Conservation (phyloP, 1,139 yeast species). For the Geotrichum citri-aurantii region DNA sequence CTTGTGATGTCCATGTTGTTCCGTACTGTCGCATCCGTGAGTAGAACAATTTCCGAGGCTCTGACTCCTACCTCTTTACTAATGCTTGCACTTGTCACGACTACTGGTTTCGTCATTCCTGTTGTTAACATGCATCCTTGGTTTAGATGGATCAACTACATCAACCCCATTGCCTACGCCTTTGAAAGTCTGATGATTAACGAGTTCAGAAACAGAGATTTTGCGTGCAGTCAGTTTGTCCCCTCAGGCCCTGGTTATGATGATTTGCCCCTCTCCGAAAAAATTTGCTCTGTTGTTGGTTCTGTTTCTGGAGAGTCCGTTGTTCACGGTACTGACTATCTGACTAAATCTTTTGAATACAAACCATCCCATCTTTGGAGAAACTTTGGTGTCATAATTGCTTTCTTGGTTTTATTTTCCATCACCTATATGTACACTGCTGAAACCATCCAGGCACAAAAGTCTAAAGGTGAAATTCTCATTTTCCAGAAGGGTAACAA, state of each 20-base stretch:
- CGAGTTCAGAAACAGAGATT: slow-evolving; percentile 39
- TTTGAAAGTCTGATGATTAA: slow-evolving; percentile 42
- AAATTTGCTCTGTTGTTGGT: slow-evolving; percentile 57
- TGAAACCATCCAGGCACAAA: slow-evolving; percentile 63
- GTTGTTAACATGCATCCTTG: slow-evolving; percentile 46
- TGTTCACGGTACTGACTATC: slow-evolving; percentile 54
- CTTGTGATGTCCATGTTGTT: slow-evolving; percentile 66
- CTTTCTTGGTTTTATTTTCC: slow-evolving; percentile 48
- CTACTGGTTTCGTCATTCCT: slow-evolving; percentile 50
- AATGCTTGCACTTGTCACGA: slow-evolving; percentile 48
- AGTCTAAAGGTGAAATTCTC: slow-evolving; percentile 72
- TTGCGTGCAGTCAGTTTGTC: slow-evolving; percentile 40
- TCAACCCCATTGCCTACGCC: slow-evolving; percentile 45
- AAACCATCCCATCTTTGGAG: slow-evolving; percentile 64
- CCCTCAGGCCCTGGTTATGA: slow-evolving; percentile 47
- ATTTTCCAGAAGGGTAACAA: slow-evolving; percentile 45
- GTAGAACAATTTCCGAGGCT: slow-evolving; percentile 56
- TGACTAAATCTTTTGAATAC: slow-evolving; percentile 44
- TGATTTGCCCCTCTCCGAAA: slow-evolving; percentile 35
- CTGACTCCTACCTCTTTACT: slow-evolving; percentile 67
- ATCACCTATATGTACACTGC: slow-evolving; percentile 48
- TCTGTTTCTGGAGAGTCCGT: slow-evolving; percentile 48
- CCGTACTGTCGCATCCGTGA: slow-evolving; percentile 61
- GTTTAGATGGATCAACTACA: slow-evolving; percentile 48
- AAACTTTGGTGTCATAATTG: slow-evolving; percentile 62